These are phyloP conservation scores for Eimeria falciformis DNA, from an alignment of 169 alveolate species.

Conservation along the genomic window DNA sequence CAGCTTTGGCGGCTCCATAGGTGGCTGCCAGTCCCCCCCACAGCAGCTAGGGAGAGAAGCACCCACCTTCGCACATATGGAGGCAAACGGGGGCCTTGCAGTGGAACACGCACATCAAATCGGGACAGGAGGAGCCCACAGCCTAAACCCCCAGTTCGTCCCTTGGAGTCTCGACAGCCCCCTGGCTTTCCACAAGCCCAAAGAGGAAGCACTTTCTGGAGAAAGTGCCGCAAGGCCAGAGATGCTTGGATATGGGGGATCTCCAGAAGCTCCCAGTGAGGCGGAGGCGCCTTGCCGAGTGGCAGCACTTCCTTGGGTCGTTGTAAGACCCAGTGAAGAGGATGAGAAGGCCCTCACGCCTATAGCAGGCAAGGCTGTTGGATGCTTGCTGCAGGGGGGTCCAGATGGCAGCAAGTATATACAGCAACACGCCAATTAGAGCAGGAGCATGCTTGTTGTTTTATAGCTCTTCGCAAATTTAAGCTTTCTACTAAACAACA, in stretches of 20 bases:
- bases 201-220: conserved; percentile 9
- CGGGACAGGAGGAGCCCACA: conserved; percentile 14
- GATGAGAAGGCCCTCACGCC: conserved; percentile 58
- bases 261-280: conserved; percentile 1
- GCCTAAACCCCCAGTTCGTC: background rate
- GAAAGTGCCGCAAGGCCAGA: background rate
- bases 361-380: conserved; percentile 38
- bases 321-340: conserved; percentile 43
- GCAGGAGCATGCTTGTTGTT: background rate
- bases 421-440: conserved; percentile 23
- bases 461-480: no score
- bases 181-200: conserved; percentile 53
- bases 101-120: background rate
- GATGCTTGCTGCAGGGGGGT: conserved; percentile 58
- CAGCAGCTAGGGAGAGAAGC: conserved; percentile 11
- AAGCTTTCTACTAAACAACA: no score
- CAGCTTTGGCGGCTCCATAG: conserved; percentile 13
- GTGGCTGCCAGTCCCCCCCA: background rate
- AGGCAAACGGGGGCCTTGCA: conserved; percentile 3
- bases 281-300: background rate
- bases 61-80: background rate
- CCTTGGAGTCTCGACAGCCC: conserved; percentile 59
- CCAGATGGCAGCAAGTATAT: conserved; percentile 22
- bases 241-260: background rate
- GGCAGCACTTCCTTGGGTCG: conserved; percentile 52